phyloP scores from a whole-genome alignment of 441 rosid genomes.

The Capsella rubella region DNA sequence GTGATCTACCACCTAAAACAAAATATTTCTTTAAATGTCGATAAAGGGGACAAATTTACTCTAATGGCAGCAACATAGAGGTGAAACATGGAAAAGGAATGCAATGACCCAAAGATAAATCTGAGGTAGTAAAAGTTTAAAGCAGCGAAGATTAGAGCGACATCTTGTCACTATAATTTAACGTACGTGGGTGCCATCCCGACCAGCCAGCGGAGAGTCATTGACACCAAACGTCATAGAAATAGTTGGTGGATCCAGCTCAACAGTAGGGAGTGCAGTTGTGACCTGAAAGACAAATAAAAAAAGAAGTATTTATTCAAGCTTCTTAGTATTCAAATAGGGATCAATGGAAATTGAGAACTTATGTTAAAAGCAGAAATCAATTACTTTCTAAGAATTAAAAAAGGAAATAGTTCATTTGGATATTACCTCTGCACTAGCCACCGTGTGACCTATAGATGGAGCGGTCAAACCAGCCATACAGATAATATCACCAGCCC shows the following conservation, averaged over 20 bases:
- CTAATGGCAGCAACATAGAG: constrained; percentile 10
- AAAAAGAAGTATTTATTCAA: constrained; percentile 25
- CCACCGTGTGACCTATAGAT: constrained; percentile 90
- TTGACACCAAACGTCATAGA: constrained; percentile 98
- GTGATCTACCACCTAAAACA: constrained; percentile 29
- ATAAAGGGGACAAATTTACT: not conserved
- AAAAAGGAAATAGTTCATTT: constrained; percentile 5
- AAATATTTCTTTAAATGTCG: not conserved
- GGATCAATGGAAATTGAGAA: constrained; percentile 7
- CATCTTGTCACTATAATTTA: constrained; percentile 19
- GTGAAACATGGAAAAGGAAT: not conserved
- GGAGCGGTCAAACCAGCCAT: constrained; percentile 89
- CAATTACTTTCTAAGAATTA: not conserved
- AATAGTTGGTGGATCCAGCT: constrained; percentile 97
- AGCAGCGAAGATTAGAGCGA: constrained; percentile 14
- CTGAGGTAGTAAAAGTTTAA: constrained; percentile 17
- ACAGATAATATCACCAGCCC: constrained; percentile 96
- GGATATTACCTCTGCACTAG: constrained; percentile 69
- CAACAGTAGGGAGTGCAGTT: constrained; percentile 79
- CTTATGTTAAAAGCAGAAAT: constrained; percentile 5
- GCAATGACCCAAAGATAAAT: constrained; percentile 11
- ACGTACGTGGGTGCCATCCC: constrained; percentile 90
- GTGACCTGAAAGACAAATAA: constrained; percentile 58
- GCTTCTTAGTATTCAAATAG: constrained; percentile 23
- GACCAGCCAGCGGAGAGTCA: constrained; percentile 97